Evolutionary conservation across 2,329 filamentous ascomycete species (phyloP), one percentile per base, ranked within the genome.

Genomic region (Juglanconis sp.): DNA sequence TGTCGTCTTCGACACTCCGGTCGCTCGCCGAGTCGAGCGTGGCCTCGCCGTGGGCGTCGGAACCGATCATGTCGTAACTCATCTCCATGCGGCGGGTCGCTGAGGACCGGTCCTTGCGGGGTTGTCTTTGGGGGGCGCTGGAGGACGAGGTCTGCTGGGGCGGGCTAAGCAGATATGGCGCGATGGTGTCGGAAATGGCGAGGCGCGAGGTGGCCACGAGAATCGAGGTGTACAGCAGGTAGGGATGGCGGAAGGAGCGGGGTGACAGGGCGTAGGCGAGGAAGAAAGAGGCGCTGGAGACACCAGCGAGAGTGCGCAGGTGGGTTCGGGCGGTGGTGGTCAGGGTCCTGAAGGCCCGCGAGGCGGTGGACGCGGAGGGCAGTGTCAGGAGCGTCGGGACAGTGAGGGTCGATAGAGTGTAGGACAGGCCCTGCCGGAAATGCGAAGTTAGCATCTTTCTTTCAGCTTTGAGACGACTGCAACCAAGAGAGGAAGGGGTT

Each of bases 181-280:
- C 74, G 46, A 85, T 68, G 31, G 74, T 71, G 59, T 82, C 80
- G 47, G 78, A 76, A 34, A 80, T 79, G 55, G 76, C 79, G 49
- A 84, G 77, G 30, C 82, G 81, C 49, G 90, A 85, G 44, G 90
- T 77, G 44, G 82, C 79, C 48, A 87, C 84, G 60, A 92, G 82
- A 32, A 92, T 76, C 3, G 87, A 87, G 13, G 91, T 92, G 86
- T 95, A 97, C 61, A 97, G 76, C 32, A 97, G 86, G 72, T 96
- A 98, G 0, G 94, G 94, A 72, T 98, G 94, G 71, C 89, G 87
- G 67, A 85, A 82, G 59, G 87, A 83, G 32, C 85, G 82, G 0
- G 92, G 90, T 2, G 92, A 94, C 65, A 96, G 79, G 49, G 82
- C 73, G 75, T 89, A 97, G 64, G 92, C 91, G 65, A 94, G 83